Evolutionary conservation across 2,329 filamentous ascomycete genomes (phyloP), one percentile per base, ranked within the genome.

Genomic region (Sclerotinia minor): DNA sequence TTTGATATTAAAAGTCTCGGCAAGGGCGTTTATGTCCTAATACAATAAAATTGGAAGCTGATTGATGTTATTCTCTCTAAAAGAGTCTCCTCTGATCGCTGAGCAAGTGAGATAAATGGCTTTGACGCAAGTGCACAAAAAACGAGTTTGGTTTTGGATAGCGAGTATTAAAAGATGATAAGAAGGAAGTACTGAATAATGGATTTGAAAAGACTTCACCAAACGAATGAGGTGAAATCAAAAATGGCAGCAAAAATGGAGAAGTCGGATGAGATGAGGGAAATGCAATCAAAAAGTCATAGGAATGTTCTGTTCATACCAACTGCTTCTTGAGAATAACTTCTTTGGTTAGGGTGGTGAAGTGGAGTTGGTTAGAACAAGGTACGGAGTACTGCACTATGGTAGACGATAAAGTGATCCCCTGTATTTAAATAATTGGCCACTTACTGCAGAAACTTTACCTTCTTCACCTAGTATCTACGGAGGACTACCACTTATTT

Each of bases 211-310:
- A 8, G 24, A 19, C 63, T 54, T 67, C 54, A 68, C 67, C 54
- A 68, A 87, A 82, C 85, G 85, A 88, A 81, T 84, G 86, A 87
- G 81, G 81, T 79, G 79, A 80, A 67, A 65, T 52, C 4, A n/a
- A 52, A 67, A 29, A 60, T 68, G 54, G 47, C 44, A 67, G 24
- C 7, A 61, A 66, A 61, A 41, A 60, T 60, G 54, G 24, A 66
- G 53, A 54, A 58, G 35, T 45, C 7, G 17, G 38, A 47, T 47
- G 26, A 47, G 41, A 60, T 41, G 63, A 29, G 32, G 44, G 11
- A 66, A 35, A 60, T 60, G 44, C 29, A 64, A 38, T 35, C 47
- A 17, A 24, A 52, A 53, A 53, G 53, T 19, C 8, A 53, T 64
- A 53, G 65, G 65, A 67, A 67, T 67, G 65, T 45, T 60, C 41